phyloP scores from a whole-genome alignment of 2,329 filamentous ascomycete genomes.

The Nectriaceae sp. region DNA sequence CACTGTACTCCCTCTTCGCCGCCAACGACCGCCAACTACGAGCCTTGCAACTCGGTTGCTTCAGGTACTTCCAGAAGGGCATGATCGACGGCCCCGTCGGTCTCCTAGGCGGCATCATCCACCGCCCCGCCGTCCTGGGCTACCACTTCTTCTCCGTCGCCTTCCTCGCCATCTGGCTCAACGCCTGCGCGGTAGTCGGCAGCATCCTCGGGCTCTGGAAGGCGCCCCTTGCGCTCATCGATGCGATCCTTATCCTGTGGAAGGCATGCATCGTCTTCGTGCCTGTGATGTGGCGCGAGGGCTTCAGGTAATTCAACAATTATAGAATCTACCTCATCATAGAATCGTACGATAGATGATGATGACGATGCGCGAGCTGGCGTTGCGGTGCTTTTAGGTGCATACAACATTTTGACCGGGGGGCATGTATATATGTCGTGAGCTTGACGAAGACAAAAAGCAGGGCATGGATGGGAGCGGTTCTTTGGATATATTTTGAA shows the following conservation, averaged over 20 bases:
- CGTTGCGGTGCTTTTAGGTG: neutral
- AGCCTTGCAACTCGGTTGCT: conserved; percentile 86
- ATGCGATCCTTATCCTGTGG: conserved; percentile 71
- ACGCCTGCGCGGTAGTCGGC: conserved; percentile 41
- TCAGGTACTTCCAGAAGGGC: conserved; percentile 82
- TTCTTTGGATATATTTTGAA: conserved; percentile 13
- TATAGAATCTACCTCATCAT: too few species aligned
- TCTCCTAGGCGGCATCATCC: conserved; percentile 79
- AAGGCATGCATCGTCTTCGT: conserved; percentile 82
- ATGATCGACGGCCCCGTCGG: conserved; percentile 78
- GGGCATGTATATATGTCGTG: neutral
- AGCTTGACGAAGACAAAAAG: neutral
- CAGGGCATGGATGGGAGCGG: conserved; percentile 15
- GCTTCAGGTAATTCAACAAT: conserved; percentile 30
- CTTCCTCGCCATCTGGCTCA: conserved; percentile 78
- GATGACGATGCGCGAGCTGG: neutral
- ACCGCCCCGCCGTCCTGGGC: conserved; percentile 74
- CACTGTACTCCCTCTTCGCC: conserved; percentile 88
- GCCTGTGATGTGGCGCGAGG: conserved; percentile 75
- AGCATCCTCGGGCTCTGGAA: conserved; percentile 42
- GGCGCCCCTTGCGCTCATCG: conserved; percentile 62
- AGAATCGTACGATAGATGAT: neutral
- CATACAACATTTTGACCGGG: neutral
- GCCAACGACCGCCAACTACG: conserved; percentile 77
- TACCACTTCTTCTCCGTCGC: conserved; percentile 96